Conservation (phyloP, 2,329 filamentous ascomycete genomes). For the Metarhizium robertsii region DNA sequence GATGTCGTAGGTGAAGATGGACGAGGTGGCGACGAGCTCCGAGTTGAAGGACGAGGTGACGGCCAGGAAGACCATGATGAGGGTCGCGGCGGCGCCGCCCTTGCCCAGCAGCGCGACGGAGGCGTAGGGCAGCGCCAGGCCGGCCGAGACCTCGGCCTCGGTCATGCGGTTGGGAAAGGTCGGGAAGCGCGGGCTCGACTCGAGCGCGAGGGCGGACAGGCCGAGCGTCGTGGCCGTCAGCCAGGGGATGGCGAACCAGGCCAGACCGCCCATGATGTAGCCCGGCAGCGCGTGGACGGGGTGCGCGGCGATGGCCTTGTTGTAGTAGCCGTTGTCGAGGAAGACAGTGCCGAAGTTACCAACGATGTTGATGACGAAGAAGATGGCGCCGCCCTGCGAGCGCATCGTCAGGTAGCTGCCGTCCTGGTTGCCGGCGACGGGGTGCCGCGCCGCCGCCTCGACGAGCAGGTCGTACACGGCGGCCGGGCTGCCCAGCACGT, state of each 20-base stretch:
- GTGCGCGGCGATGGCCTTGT: conserved; percentile 84
- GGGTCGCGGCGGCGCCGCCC: conserved; percentile 68
- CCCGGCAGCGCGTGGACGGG: conserved; percentile 80
- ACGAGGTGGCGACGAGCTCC: conserved; percentile 79
- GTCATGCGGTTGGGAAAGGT: conserved; percentile 65
- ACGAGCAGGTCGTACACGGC: conserved; percentile 72
- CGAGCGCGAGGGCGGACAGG: conserved; percentile 69
- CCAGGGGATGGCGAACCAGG: conserved; percentile 92
- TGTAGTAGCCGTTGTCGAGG: conserved; percentile 82
- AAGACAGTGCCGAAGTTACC: conserved; percentile 82
- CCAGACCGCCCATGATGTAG: conserved; percentile 77
- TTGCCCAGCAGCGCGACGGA: conserved; percentile 75
- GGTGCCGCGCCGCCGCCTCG: conserved; percentile 57
- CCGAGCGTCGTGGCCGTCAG: conserved; percentile 84
- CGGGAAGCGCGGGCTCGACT: conserved; percentile 62
- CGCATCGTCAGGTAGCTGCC: conserved; percentile 85
- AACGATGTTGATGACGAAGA: conserved; percentile 83
- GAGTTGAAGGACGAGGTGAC: conserved; percentile 78
- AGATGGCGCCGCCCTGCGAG: conserved; percentile 62
- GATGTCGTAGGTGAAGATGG: conserved; percentile 78
- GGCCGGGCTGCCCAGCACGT: conserved; percentile 62
- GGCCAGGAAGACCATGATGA: conserved; percentile 82
- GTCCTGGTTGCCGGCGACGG: conserved; percentile 68
- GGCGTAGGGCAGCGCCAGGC: conserved; percentile 76
- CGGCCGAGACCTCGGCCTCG: conserved; percentile 66